These are phyloP conservation scores for Jatropha multifida DNA, from an alignment of 441 rosid genomes.

Conservation along the genomic window DNA sequence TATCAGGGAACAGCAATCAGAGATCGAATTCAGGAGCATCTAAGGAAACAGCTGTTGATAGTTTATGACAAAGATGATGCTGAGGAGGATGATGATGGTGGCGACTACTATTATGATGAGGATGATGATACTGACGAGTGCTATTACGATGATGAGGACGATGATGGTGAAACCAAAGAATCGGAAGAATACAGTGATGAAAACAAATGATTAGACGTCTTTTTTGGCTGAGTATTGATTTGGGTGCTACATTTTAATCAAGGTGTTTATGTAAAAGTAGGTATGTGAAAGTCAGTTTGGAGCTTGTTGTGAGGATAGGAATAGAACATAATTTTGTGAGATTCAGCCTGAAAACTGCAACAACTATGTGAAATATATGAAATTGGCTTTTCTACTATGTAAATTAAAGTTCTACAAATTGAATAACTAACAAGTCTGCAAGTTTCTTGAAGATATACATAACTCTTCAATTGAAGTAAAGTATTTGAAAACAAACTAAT, in stretches of 20 bases:
- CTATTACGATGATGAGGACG: background rate
- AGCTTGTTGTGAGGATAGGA: background rate
- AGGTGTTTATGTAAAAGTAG: conserved; percentile 3
- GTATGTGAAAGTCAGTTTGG: background rate
- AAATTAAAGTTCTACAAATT: background rate
- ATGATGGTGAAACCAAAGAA: conserved; percentile 32
- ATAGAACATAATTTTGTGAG: background rate
- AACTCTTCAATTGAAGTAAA: too few relatives aligned
- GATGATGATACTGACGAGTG: conserved; percentile 34
- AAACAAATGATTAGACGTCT: conserved; percentile 7
- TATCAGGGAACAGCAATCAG: conserved; percentile 75
- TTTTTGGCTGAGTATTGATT: background rate
- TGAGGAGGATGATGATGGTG: conserved; percentile 36
- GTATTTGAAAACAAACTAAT: too few relatives aligned
- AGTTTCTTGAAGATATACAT: too few relatives aligned
- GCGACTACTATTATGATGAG: conserved; percentile 29
- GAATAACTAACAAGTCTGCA: too few relatives aligned
- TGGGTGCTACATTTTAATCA: background rate
- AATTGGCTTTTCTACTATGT: background rate
- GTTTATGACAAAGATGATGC: conserved; percentile 41
- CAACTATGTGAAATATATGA: conserved; percentile 5
- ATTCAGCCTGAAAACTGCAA: conserved; percentile 2
- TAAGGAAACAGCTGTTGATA: conserved; percentile 52
- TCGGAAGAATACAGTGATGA: conserved; percentile 18
- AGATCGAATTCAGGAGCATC: conserved; percentile 70